Evolutionary conservation across 2,329 filamentous ascomycete genomes (phyloP), one percentile per base, ranked within the genome.

Genomic region (Atkinsonella hypoxylon): DNA sequence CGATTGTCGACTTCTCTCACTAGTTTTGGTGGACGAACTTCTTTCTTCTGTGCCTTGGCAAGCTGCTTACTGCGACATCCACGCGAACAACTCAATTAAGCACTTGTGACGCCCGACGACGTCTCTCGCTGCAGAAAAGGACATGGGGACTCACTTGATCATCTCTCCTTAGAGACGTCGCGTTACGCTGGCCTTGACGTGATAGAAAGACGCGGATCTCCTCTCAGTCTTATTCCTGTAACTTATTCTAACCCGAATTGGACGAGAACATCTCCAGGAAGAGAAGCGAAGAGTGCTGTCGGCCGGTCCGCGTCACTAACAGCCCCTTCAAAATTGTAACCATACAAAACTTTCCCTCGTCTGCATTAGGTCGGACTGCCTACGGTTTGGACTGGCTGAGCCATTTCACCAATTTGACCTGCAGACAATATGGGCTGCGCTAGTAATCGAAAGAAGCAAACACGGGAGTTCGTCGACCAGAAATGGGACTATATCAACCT

Each of bases 401-500:
- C 48, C 51, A 30, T 34, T 30, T 38, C 18, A 40, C 20, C 18
- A 32, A 12, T 11, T 40, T 38, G n/a, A 38, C 47, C 53, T 43
- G 50, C 48, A 45, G 18, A 30, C 36, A 77, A 62, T 47, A 89
- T 89, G 85, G 75, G 78, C 58, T 86, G 82, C 63, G 73, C 79
- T 58, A 77, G 79, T 56, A 78, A 81, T 58, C 70, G 76, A 48
- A 73, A 73, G 51, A 85, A 85, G 63, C 65, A 73, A 63, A 77
- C 74, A 57, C 76, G 84, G 55, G 77, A 91, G 55, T 76, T 79
- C 55, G 82, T 87, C 53, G 91, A 96, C 68, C 88, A 93, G 71
- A 86, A 89, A 75, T 97, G 91, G 91, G 87, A 90, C 62, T 95
- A 90, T 65, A 90, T 97, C 64, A 79, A 70, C 58, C 69, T 79